Conservation (phyloP, 495 filamentous ascomycete genomes). For the Penicillium ucsense region DNA sequence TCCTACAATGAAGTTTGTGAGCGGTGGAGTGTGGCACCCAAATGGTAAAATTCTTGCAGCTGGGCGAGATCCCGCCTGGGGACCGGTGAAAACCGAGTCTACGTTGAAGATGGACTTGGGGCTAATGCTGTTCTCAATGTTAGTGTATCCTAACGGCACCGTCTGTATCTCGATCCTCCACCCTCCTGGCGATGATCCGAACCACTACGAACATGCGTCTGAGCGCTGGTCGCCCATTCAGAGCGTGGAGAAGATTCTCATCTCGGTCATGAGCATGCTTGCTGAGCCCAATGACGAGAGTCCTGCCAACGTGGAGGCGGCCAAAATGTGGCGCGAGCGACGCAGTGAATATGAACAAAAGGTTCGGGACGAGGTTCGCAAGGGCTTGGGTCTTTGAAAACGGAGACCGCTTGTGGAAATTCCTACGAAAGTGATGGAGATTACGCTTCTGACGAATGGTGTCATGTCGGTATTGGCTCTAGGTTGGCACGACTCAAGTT, state of each 20-base stretch:
- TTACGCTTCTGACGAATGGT: conserved; percentile 13
- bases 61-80: not conserved
- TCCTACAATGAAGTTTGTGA: conserved; percentile 87
- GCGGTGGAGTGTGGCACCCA: conserved; percentile 84
- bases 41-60: conserved; percentile 54
- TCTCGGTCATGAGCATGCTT: conserved; percentile 97
- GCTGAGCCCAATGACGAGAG: conserved; percentile 98
- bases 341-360: conserved; percentile 75
- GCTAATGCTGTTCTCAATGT: not conserved
- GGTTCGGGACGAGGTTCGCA: conserved; percentile 71
- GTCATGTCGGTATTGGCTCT: conserved; percentile 6
- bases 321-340: conserved; percentile 94
- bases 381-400: conserved; percentile 47
- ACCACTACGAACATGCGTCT: conserved; percentile 94
- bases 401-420: not conserved
- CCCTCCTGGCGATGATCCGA: conserved; percentile 95
- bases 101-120: not conserved
- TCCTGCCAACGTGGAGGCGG: conserved; percentile 95
- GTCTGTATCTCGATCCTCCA: conserved; percentile 99
- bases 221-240: conserved; percentile 97
- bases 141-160: conserved; percentile 83
- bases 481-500: conserved; percentile 15
- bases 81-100: no score
- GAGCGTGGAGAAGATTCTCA: conserved; percentile 95
- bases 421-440: not conserved